Evolutionary conservation across 2,329 filamentous ascomycete species (phyloP), one percentile per base, ranked within the genome.

Genomic region (Cladobotryum mycophilum): DNA sequence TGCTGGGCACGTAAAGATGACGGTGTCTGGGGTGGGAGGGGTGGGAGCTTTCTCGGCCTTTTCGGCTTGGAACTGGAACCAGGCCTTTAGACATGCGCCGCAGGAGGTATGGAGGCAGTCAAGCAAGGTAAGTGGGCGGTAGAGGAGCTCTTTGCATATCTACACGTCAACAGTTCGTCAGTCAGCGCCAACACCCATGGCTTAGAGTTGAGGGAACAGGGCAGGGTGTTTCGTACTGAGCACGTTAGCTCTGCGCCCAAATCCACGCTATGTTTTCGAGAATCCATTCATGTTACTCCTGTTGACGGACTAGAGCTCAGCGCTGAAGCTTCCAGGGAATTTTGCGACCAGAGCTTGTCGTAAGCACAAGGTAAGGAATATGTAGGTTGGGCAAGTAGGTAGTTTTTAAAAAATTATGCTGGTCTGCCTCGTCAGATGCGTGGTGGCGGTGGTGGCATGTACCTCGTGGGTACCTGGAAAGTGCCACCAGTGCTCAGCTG

Each of bases 51-150:
- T 71, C 56, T 78, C 79, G 41, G 78, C 79, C 13, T 76, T 75
- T 30, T 76, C 74, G 36, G 84, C 84, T 67, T 96, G 89, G 69
- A 84, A 93, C 56, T 76, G 74, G 66, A 97, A 99, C 93, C 93
- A 99, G 73, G 95, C 89, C 68, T 95, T 96, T 53, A 97, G 70
- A 65, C 93, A 99, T 37, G 88, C 87, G 56, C 91, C 93, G 74
- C 93, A 99, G 70, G 95, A 99, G 42, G 92, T 96, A 71, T 96
- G 90, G 41, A 96, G 81, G 66, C 90, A 96, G 74, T 96, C 89
- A 67, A 96, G 87, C 45, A 95, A 82, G 25, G 90, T 95, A 56
- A 95, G 79, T 34, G 91, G 90, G 67, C 95, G 88, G 71, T 89
- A 95, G 56, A 96, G 83, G 57, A 96, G 81, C 69, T 97, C 93